Evolutionary conservation across 768 basidiomycete species (phyloP).

Genomic region (Tricholoma saponaceum): DNA sequence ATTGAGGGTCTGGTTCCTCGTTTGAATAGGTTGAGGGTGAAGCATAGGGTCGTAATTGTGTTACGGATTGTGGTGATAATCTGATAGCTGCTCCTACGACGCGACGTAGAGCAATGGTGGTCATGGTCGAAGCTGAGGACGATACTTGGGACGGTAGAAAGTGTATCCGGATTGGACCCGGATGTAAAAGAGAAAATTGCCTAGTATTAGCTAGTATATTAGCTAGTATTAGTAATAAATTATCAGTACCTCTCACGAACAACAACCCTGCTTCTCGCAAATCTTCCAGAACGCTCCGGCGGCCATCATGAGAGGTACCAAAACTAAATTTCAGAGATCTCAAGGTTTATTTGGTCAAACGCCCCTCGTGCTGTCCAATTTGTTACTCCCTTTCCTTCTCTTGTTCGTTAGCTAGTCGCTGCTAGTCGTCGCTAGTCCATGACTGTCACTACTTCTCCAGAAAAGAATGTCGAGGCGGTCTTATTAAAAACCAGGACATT

Average conservation of each 20-base stretch:
- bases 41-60: constrained; percentile 26
- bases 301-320: constrained; percentile 23
- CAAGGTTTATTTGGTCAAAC: constrained; percentile 10
- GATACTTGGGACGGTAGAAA: too few relatives aligned
- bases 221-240: too few relatives aligned
- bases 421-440: constrained; percentile 14
- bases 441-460: constrained; percentile 17
- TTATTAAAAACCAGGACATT: constrained; percentile 36
- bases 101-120: constrained; percentile 36
- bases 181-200: not conserved
- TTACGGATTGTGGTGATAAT: constrained; percentile 5
- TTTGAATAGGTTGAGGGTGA: constrained; percentile 20
- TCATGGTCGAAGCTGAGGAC: constrained; percentile 23
- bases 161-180: not conserved
- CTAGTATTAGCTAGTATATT: not conserved
- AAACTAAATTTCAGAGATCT: constrained; percentile 19
- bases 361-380: constrained; percentile 3
- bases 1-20: constrained; percentile 56
- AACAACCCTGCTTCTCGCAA: constrained; percentile 11
- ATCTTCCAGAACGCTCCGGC: constrained; percentile 13
- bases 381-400: constrained; percentile 11
- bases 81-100: constrained; percentile 26
- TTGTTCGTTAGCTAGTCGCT: constrained; percentile 11
- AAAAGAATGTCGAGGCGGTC: constrained; percentile 44
- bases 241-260: constrained; percentile 15